phyloP scores from a whole-genome alignment of 495 filamentous ascomycete genomes.

The Copromyces sp. region DNA sequence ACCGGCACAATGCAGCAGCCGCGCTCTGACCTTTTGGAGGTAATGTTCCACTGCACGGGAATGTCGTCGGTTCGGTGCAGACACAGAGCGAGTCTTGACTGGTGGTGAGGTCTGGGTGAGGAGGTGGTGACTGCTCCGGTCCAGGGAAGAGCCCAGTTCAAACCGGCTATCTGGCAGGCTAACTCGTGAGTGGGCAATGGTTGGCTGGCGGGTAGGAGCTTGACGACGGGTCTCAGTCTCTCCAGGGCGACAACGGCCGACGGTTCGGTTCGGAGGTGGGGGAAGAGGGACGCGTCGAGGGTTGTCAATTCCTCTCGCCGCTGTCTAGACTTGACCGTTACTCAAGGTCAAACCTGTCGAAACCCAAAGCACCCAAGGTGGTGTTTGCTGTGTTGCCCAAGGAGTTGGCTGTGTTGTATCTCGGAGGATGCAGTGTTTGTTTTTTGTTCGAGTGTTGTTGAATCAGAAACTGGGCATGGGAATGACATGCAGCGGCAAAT shows the following conservation, averaged over 20 bases:
- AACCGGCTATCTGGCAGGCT: neutral
- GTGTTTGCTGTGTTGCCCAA: neutral
- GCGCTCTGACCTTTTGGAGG: neutral
- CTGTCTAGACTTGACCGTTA: neutral
- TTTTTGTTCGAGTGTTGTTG: neutral
- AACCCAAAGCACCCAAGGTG: neutral
- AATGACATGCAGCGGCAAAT: neutral
- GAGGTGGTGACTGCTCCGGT: slow-evolving; percentile 2
- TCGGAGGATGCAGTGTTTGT: neutral
- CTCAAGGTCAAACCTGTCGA: neutral
- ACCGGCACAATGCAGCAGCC: slow-evolving; percentile 12
- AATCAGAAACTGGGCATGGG: neutral
- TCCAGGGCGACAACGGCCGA: neutral
- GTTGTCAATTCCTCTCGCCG: neutral
- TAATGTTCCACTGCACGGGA: slow-evolving; percentile 15
- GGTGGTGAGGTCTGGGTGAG: slow-evolving; percentile 1
- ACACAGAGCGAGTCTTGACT: slow-evolving; percentile 1
- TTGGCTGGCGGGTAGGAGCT: neutral
- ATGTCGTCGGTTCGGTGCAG: slow-evolving; percentile 23
- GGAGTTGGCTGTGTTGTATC: neutral
- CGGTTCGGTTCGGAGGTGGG: neutral
- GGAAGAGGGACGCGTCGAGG: neutral
- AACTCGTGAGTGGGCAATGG: neutral
- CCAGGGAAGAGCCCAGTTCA: neutral
- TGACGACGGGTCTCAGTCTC: neutral